These are phyloP conservation scores for Scheffersomyces illinoinensis DNA, from an alignment of 1,139 yeast genomes.

Conservation along the genomic window DNA sequence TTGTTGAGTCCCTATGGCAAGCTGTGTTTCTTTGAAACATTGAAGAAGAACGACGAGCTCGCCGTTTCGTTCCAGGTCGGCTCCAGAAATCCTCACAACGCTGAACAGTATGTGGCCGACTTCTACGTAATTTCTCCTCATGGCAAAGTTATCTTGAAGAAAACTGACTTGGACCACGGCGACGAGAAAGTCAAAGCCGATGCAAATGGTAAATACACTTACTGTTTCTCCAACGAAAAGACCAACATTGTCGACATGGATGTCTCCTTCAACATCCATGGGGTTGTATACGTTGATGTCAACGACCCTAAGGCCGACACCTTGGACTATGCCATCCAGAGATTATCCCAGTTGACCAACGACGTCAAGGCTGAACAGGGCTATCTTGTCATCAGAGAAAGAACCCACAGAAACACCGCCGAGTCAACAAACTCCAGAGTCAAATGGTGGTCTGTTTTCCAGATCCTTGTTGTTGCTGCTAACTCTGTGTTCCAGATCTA, in stretches of 20 bases:
- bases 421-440: slow-evolving; percentile 96
- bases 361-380: slow-evolving; percentile 92
- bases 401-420: slow-evolving; percentile 98
- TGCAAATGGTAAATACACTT: slow-evolving; percentile 72
- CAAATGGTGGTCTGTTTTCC: slow-evolving; percentile 97
- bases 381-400: slow-evolving; percentile 92
- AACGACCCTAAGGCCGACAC: slow-evolving; percentile 81
- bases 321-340: slow-evolving; percentile 81
- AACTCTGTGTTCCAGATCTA: slow-evolving; percentile 92
- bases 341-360: slow-evolving; percentile 71
- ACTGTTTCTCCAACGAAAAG: slow-evolving; percentile 90
- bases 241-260: slow-evolving; percentile 76
- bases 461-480: slow-evolving; percentile 77
- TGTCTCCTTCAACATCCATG: slow-evolving; percentile 93
- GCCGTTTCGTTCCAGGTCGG: slow-evolving; percentile 94
- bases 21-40: slow-evolving; percentile 83
- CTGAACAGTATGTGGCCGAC: slow-evolving; percentile 77
- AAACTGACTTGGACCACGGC: slow-evolving; percentile 72
- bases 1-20: slow-evolving; percentile 82
- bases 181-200: slow-evolving; percentile 70
- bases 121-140: slow-evolving; percentile 67
- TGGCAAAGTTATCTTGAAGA: slow-evolving; percentile 52
- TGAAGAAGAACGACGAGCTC: slow-evolving; percentile 82
- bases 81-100: slow-evolving; percentile 77
- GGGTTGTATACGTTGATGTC: slow-evolving; percentile 84